These are phyloP conservation scores for Ustanciosporium gigantosporum DNA, from an alignment of 1,284 basidiomycete species.

Conservation along the genomic window DNA sequence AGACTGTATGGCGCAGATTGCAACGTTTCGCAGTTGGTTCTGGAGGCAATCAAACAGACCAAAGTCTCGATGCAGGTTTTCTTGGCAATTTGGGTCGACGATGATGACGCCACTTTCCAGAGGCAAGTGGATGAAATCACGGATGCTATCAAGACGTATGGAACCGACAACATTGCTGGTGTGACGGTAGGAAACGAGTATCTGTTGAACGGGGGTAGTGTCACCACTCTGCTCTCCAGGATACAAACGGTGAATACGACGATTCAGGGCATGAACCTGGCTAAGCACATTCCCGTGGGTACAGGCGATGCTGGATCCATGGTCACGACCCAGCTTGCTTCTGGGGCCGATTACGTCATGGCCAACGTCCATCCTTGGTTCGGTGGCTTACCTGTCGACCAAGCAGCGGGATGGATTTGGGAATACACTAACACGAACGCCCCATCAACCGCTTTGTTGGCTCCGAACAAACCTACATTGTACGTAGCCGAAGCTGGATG, in stretches of 20 bases:
- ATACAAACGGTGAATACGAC: constrained; percentile 69
- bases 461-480: constrained; percentile 69
- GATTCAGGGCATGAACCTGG: constrained; percentile 63
- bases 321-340: constrained; percentile 72
- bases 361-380: constrained; percentile 80
- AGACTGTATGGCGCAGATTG: constrained; percentile 64
- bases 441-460: constrained; percentile 52
- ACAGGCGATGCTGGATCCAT: constrained; percentile 81
- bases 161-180: constrained; percentile 76
- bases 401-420: constrained; percentile 73
- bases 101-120: constrained; percentile 71
- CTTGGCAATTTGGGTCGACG: constrained; percentile 76
- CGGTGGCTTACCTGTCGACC: constrained; percentile 70
- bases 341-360: constrained; percentile 70
- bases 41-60: constrained; percentile 82
- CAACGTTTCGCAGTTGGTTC: constrained; percentile 65
- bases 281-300: constrained; percentile 72
- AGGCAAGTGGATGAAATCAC: constrained; percentile 74
- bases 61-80: constrained; percentile 85
- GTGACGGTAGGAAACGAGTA: constrained; percentile 67
- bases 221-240: constrained; percentile 67
- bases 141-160: constrained; percentile 75
- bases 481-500: constrained; percentile 92
- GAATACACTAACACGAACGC: constrained; percentile 71
- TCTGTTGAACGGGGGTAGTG: constrained; percentile 33